Percentiles rank a stretch among this genome's conserved stretches.
Evolutionary conservation across 2,329 filamentous ascomycete genomes (phyloP).

Genomic region (Albifimbria verrucaria): DNA sequence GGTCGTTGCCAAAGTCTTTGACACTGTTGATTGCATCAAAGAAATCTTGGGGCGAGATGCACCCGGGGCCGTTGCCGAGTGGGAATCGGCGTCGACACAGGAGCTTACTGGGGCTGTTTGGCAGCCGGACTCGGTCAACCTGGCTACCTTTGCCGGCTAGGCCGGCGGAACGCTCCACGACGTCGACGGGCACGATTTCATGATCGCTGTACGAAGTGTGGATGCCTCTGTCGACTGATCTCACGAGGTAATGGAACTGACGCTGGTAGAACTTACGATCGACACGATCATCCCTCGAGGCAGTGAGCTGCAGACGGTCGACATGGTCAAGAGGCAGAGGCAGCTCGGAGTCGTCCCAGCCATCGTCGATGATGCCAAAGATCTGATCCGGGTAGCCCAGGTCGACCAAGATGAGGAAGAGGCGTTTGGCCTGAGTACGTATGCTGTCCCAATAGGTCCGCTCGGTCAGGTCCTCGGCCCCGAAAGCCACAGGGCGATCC

Average conservation of each 20-base stretch:
- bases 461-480: conserved; percentile 61
- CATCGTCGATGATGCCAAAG: conserved; percentile 71
- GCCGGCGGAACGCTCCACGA: conserved; percentile 55
- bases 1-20: conserved; percentile 59
- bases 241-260: conserved; percentile 69
- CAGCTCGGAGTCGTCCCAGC: conserved; percentile 74
- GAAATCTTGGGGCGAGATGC: conserved; percentile 52
- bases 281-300: conserved; percentile 57
- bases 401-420: conserved; percentile 70
- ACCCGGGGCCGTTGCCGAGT: conserved; percentile 40
- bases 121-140: conserved; percentile 60
- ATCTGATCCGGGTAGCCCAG: conserved; percentile 70
- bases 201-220: conserved; percentile 63
- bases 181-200: conserved; percentile 67
- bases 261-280: conserved; percentile 67
- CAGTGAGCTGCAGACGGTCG: conserved; percentile 58
- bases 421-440: conserved; percentile 60
- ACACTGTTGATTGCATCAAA: conserved; percentile 58
- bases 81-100: conserved; percentile 58
- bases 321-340: conserved; percentile 66
- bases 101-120: conserved; percentile 54
- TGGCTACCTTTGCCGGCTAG: conserved; percentile 30
- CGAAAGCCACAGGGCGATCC: conserved; percentile 62
- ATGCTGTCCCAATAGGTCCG: conserved; percentile 80
- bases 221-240: conserved; percentile 56